Evolutionary conservation across 441 rosid species (phyloP).

Genomic region (Pelargonium exstipulatum): DNA sequence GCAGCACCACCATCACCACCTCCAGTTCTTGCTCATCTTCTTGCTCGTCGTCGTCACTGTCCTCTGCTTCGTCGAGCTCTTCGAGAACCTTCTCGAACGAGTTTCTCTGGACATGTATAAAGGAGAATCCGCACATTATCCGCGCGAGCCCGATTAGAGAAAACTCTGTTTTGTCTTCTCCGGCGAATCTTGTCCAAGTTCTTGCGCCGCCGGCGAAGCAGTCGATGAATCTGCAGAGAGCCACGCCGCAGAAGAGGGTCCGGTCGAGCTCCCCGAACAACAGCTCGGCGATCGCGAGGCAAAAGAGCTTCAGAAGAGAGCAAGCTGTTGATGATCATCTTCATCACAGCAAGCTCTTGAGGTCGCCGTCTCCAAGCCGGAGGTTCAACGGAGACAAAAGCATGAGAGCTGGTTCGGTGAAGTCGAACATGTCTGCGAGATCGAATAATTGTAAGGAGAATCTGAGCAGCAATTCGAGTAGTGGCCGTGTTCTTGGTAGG

Average conservation of each 20-base stretch:
- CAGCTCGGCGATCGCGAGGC: slow-evolving; percentile 28
- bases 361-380: slow-evolving; percentile 66
- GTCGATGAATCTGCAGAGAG: slow-evolving; percentile 16
- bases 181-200: slow-evolving; percentile 25
- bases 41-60: not conserved
- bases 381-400: slow-evolving; percentile 38
- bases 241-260: slow-evolving; percentile 44
- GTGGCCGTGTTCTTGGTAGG: slow-evolving; percentile 16
- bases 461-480: slow-evolving; percentile 28
- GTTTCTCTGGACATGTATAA: slow-evolving; percentile 61
- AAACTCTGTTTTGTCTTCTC: slow-evolving; percentile 31
- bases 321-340: slow-evolving; percentile 18
- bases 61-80: slow-evolving; percentile 22
- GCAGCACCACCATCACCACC: slow-evolving; percentile 25
- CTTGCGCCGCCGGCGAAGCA: slow-evolving; percentile 20
- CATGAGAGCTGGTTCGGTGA: slow-evolving; percentile 11
- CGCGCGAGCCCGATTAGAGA: slow-evolving; percentile 57
- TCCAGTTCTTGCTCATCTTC: slow-evolving; percentile 42
- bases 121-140: slow-evolving; percentile 64
- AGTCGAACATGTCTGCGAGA: slow-evolving; percentile 15
- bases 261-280: slow-evolving; percentile 58
- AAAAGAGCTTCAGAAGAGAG: slow-evolving; percentile 62
- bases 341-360: slow-evolving; percentile 29
- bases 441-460: slow-evolving; percentile 33
- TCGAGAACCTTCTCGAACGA: slow-evolving; percentile 74